Evolutionary conservation across 495 filamentous ascomycete genomes (phyloP).

Genomic region (Penicillium simplicissimum): DNA sequence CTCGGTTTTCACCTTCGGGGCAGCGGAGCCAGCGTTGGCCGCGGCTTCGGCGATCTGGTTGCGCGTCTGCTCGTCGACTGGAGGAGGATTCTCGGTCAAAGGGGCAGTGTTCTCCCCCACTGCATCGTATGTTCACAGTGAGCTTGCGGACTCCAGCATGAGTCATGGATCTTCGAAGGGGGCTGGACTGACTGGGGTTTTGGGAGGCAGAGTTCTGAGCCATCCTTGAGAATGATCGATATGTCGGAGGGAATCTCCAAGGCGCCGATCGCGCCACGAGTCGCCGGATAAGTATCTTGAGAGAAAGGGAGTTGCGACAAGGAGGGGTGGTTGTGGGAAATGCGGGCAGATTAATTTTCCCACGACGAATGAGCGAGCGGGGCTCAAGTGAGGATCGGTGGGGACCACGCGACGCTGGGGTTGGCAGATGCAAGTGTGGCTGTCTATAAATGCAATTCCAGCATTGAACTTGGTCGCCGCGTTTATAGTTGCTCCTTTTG

Average conservation of each 20-base stretch:
- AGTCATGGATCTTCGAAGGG: constrained; percentile 18
- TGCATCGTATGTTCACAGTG: constrained; percentile 23
- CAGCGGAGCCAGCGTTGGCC: constrained; percentile 44
- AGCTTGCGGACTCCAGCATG: constrained; percentile 14
- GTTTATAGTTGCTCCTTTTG: background rate
- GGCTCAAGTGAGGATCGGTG: constrained; percentile 31
- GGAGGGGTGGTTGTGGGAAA: constrained; percentile 39
- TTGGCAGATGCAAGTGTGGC: constrained; percentile 13
- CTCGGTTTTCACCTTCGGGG: constrained; percentile 59
- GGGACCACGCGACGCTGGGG: constrained; percentile 21
- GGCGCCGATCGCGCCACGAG: constrained; percentile 53
- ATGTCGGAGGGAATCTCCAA: constrained; percentile 47
- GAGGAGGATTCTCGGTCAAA: constrained; percentile 46
- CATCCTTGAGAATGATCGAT: constrained; percentile 57
- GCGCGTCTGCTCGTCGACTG: constrained; percentile 49
- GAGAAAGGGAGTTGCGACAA: constrained; percentile 23
- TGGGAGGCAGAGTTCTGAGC: constrained; percentile 58
- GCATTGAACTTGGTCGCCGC: background rate
- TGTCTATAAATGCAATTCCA: background rate
- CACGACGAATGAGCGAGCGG: constrained; percentile 37
- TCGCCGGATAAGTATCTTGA: constrained; percentile 53
- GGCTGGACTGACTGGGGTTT: constrained; percentile 49
- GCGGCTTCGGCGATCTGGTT: constrained; percentile 45
- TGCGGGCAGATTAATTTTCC: constrained; percentile 40
- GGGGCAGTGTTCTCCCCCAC: constrained; percentile 57